Evolutionary conservation across 768 basidiomycete genomes (phyloP).

Genomic region (Leccinellum luteum): DNA sequence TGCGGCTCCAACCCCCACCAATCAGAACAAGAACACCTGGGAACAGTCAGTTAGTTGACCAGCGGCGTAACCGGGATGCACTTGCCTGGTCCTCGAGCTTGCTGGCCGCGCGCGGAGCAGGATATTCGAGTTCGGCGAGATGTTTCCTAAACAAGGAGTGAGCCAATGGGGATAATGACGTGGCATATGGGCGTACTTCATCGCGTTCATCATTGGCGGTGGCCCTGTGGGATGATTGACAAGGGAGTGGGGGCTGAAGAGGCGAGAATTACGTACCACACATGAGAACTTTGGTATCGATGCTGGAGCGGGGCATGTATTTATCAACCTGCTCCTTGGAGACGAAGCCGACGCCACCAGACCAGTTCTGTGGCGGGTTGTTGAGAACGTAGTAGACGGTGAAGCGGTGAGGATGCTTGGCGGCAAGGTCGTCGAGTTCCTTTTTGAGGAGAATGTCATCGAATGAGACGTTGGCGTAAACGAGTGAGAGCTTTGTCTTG

Average conservation of each 20-base stretch:
- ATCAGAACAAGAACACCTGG: constrained; percentile 43
- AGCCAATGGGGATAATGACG: not conserved
- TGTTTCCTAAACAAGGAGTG: constrained; percentile 61
- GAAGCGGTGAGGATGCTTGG: constrained; percentile 64
- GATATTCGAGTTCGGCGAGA: constrained; percentile 83
- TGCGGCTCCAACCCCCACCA: not conserved
- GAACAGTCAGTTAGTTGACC: constrained; percentile 12
- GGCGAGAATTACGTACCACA: constrained; percentile 59
- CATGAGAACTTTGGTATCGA: constrained; percentile 81
- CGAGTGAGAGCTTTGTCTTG: constrained; percentile 76
- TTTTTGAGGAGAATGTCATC: constrained; percentile 91
- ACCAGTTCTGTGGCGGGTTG: constrained; percentile 87
- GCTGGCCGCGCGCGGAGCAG: constrained; percentile 84
- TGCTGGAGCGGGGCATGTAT: constrained; percentile 62
- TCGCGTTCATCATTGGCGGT: constrained; percentile 74
- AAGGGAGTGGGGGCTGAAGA: constrained; percentile 6
- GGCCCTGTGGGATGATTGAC: constrained; percentile 43
- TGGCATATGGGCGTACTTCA: constrained; percentile 56
- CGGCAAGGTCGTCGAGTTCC: constrained; percentile 80
- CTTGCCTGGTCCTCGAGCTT: constrained; percentile 86
- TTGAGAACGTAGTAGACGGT: constrained; percentile 90
- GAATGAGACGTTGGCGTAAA: constrained; percentile 93
- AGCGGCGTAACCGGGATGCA: not conserved
- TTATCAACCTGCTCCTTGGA: constrained; percentile 87
- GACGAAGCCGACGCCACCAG: constrained; percentile 89